A percentile compares a stretch with the other conserved stretches of the same genome.
Conservation (phyloP, 257 asterid species). For the Solanum corneliomulleri region DNA sequence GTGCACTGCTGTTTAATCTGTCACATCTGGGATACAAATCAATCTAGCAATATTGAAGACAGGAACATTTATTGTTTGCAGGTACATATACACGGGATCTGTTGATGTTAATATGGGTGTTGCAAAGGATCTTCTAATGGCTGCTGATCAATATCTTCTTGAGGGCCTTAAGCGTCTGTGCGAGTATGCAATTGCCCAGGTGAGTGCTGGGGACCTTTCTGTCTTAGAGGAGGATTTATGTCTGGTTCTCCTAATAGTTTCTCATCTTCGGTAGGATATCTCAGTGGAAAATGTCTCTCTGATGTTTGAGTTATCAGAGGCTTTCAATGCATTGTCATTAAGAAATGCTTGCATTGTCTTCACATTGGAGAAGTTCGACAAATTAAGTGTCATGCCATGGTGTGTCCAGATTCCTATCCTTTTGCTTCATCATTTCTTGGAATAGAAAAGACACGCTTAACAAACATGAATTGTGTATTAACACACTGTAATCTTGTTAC, state of each 20-base stretch:
- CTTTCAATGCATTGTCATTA: conserved; percentile 70
- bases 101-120: conserved; percentile 54
- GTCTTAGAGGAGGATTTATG: conserved; percentile 2
- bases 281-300: conserved; percentile 68
- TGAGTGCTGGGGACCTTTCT: conserved; percentile 7
- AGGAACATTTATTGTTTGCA: conserved; percentile 9
- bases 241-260: conserved; percentile 11
- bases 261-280: conserved; percentile 45
- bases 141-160: conserved; percentile 67
- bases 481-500: neutral
- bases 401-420: conserved; percentile 14
- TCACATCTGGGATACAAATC: neutral
- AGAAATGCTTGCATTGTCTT: conserved; percentile 69
- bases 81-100: conserved; percentile 68
- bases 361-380: conserved; percentile 71
- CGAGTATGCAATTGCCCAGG: conserved; percentile 68
- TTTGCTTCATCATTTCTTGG: neutral
- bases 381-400: conserved; percentile 56
- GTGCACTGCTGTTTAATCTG: conserved; percentile 17
- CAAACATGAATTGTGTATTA: neutral
- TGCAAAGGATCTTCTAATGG: conserved; percentile 63
- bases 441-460: neutral
- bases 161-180: conserved; percentile 76
- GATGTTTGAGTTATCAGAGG: conserved; percentile 91
- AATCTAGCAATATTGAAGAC: neutral